Conservation (phyloP, 768 basidiomycete genomes). For the Serendipita sp. region DNA sequence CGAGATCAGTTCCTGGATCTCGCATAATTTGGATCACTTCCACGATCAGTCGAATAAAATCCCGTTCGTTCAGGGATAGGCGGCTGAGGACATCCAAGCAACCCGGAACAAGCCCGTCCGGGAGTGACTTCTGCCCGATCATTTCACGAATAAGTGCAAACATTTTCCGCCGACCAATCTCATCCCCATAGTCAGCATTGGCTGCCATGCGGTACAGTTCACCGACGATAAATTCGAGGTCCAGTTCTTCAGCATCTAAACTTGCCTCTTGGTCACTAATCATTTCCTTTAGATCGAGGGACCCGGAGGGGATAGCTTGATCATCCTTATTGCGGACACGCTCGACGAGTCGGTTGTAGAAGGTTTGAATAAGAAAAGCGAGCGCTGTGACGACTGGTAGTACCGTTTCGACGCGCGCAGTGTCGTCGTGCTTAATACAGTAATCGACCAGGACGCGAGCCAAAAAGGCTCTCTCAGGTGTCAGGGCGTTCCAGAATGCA, state of each 20-base stretch:
- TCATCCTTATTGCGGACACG: conserved; percentile 22
- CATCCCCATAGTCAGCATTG: conserved; percentile 78
- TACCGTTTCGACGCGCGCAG: conserved; percentile 42
- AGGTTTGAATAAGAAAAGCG: conserved; percentile 54
- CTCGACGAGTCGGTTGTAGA: conserved; percentile 49
- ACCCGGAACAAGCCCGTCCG: conserved; percentile 46
- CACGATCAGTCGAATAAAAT: conserved; percentile 75
- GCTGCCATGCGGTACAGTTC: conserved; percentile 69
- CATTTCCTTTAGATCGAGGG: conserved; percentile 14
- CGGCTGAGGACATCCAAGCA: conserved; percentile 72
- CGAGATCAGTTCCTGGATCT: conserved; percentile 29
- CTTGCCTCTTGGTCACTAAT: conserved; percentile 15
- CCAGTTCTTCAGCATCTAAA: conserved; percentile 31
- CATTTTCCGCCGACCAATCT: conserved; percentile 79
- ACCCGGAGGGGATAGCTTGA: conserved; percentile 11
- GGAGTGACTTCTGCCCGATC: conserved; percentile 54
- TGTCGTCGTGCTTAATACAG: conserved; percentile 43
- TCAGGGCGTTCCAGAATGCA: conserved; percentile 49
- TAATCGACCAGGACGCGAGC: conserved; percentile 70
- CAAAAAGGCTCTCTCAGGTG: conserved; percentile 63
- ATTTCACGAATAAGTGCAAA: conserved; percentile 71
- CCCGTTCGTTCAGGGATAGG: conserved; percentile 56
- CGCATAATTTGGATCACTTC: conserved; percentile 74
- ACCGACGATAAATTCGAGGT: conserved; percentile 51
- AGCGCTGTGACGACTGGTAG: conserved; percentile 75